Evolutionary conservation across 108 stramenopile species (phyloP).

Genomic region (Nitzschia inconspicua): DNA sequence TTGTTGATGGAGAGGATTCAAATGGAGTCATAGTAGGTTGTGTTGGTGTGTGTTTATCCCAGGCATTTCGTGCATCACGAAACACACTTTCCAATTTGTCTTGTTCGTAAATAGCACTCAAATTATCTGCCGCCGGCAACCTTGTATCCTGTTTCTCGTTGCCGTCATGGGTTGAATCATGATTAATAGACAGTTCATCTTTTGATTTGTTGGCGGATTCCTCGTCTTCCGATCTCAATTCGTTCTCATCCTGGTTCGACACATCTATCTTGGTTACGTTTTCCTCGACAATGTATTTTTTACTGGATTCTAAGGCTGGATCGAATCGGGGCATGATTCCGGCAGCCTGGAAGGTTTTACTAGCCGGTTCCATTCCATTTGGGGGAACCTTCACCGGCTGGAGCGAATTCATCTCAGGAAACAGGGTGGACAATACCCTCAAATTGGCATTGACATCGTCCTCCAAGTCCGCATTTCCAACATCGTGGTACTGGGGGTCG

Average conservation of each 20-base stretch:
- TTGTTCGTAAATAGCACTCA: constrained; percentile 52
- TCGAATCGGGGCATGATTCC: constrained; percentile 58
- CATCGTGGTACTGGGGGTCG: constrained; percentile 12
- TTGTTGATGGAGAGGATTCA: not conserved
- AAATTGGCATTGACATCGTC: constrained; percentile 64
- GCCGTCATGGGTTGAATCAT: constrained; percentile 12
- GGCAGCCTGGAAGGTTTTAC: constrained; percentile 12
- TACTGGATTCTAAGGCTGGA: constrained; percentile 40
- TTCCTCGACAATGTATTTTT: constrained; percentile 20
- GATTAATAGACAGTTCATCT: not conserved
- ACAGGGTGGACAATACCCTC: constrained; percentile 36
- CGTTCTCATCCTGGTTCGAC: not conserved
- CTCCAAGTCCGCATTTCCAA: constrained; percentile 16
- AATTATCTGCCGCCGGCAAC: not conserved
- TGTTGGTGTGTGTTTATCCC: not conserved
- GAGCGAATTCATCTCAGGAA: constrained; percentile 34
- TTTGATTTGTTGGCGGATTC: constrained; percentile 4
- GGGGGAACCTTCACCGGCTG: constrained; percentile 14
- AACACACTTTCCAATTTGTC: constrained; percentile 74
- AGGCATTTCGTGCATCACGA: constrained; percentile 54
- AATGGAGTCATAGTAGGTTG: not conserved
- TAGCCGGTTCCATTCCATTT: constrained; percentile 13
- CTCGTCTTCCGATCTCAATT: too few relatives aligned
- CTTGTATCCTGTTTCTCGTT: constrained; percentile 9
- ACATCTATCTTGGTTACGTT: constrained; percentile 3